Percentiles rank a stretch among this genome's conserved stretches.
Conservation (phyloP, 805 yeast genomes). For the Candida gorgasii region DNA sequence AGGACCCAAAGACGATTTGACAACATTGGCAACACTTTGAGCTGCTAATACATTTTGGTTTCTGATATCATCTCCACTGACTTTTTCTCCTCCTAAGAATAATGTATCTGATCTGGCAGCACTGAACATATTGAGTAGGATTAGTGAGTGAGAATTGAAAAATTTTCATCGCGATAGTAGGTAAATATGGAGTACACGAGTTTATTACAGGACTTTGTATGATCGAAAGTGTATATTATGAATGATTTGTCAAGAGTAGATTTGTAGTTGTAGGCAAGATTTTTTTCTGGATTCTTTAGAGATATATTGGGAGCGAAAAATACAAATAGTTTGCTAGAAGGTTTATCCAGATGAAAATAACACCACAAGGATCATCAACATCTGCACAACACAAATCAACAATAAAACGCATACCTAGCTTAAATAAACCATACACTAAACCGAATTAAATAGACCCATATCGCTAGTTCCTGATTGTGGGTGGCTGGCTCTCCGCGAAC, state of each 20-base stretch:
- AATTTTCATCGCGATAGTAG: conserved; percentile 7
- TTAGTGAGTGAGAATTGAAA: conserved; percentile 2
- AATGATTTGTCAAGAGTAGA: too few species aligned
- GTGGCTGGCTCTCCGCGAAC: conserved; percentile 1
- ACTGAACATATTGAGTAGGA: conserved; percentile 51
- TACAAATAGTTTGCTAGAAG: background rate
- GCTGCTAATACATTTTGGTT: conserved; percentile 96
- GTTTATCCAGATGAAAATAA: background rate
- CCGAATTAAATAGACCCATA: too few species aligned
- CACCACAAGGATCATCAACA: background rate
- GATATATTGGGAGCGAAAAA: background rate
- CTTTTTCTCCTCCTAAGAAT: conserved; percentile 93
- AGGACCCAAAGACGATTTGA: conserved; percentile 94
- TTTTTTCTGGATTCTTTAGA: too few species aligned
- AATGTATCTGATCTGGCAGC: conserved; percentile 88
- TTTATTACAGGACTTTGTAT: background rate
- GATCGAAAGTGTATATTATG: too few species aligned
- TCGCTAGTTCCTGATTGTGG: background rate
- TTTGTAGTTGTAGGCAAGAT: too few species aligned
- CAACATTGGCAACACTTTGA: conserved; percentile 77
- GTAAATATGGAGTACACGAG: background rate
- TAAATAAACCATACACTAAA: too few species aligned
- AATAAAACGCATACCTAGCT: background rate
- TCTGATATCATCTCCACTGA: conserved; percentile 94
- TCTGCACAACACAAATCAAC: background rate